These are phyloP conservation scores for Saccharomycopsis microspora DNA, from an alignment of 805 yeast genomes.

Conservation along the genomic window DNA sequence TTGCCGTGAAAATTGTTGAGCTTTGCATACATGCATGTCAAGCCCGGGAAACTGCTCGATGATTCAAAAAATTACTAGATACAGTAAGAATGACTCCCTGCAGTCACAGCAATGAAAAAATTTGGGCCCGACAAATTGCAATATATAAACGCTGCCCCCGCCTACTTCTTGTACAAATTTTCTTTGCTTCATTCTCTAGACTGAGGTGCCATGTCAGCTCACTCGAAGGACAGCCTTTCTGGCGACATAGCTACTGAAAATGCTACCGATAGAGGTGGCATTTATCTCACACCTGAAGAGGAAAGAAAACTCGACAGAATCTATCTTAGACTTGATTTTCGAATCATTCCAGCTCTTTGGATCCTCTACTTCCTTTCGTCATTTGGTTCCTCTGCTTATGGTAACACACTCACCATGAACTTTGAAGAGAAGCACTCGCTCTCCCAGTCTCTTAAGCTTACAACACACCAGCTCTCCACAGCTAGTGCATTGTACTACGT, in stretches of 20 bases:
- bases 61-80: not conserved
- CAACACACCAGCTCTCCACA: constrained; percentile 48
- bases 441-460: constrained; percentile 35
- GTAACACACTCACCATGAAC: constrained; percentile 76
- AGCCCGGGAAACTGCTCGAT: not conserved
- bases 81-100: not conserved
- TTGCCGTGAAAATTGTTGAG: no score
- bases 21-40: no score
- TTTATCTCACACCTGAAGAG: constrained; percentile 20
- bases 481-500: constrained; percentile 78
- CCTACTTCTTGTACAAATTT: no score
- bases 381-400: constrained; percentile 68
- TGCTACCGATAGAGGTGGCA: not conserved
- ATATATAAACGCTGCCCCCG: no score
- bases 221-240: no score
- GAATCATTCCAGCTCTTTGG: constrained; percentile 82
- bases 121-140: no score
- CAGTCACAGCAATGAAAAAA: no score
- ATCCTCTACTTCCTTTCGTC: constrained; percentile 66
- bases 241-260: not conserved
- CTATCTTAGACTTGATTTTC: constrained; percentile 50
- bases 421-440: constrained; percentile 48
- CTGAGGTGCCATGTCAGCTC: no score
- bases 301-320: constrained; percentile 35
- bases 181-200: no score